Base-by-base conservation (phyloP, 108 stramenopile species). In the Cyclostephanos invisitatus region DNA sequence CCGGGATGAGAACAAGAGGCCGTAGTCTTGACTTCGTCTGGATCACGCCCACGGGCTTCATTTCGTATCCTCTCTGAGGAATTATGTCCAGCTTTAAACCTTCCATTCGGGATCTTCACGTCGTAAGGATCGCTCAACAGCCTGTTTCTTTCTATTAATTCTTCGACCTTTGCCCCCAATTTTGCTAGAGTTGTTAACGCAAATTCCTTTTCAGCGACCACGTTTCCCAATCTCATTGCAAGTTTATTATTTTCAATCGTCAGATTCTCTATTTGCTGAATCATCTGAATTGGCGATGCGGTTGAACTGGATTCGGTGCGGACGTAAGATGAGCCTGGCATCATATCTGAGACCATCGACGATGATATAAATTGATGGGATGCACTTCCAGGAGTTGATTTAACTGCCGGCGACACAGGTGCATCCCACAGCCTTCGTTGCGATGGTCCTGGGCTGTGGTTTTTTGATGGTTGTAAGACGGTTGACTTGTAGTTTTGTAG, bases 191-290 rank as follows among this genome's bases (percentile, higher is more conserved):
- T 76, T 21, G 62, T 38, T 29, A 76, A 55, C 44, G 75, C 75
- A 55, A 76, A 76, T 62, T 76, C 75, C 32, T 76, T 76, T 21
- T 76, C 75, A 10, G 75, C 75, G 48, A 76, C 75, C 15, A 56
- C 68, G 29, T 68, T 68, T 3, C 64, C 64, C 9, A 73, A 57
- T 25, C 64, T 42, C 48, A 69, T 68, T 12, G 75, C 75, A 22
- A 76, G 62, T 21, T 76, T 27, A 5, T 51, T 68, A 61, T 76
- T 76, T 61, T 76, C 75, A 46, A 42, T 21, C 1, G 62, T 64
- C 36, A 76, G 47, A 28, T 62, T 61, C 27, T 54, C 55, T 1
- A 69, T 35, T 64, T 68, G 67, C 62, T 69, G 24, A 53, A 53
- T 53, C 1, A 25, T 5, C 6, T 53, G 51, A 53, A 25, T n/a